These are phyloP conservation scores for Polygonum maritimum DNA, from an alignment of 148 eudicot species.

Conservation along the genomic window DNA sequence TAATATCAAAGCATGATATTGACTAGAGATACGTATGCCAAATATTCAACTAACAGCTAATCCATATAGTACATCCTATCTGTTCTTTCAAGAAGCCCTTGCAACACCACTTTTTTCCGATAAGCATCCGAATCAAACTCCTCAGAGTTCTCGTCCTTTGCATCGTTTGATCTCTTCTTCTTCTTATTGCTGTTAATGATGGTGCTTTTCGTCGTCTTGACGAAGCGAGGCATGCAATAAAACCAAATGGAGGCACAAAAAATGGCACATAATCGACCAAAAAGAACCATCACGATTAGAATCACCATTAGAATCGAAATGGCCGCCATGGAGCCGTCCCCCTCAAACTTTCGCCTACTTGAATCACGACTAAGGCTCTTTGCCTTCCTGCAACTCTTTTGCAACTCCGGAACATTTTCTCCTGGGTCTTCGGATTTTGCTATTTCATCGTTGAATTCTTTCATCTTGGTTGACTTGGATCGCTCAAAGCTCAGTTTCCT, in stretches of 20 bases:
- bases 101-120: background rate
- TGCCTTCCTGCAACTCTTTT: background rate
- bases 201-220: background rate
- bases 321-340: background rate
- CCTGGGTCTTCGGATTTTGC: background rate
- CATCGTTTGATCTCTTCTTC: background rate
- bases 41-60: too few relatives aligned
- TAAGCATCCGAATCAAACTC: background rate
- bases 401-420: background rate
- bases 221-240: constrained; percentile 17
- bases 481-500: background rate
- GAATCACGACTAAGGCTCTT: background rate
- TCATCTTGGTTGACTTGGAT: background rate
- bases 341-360: background rate
- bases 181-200: background rate
- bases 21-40: too few relatives aligned
- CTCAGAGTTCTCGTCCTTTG: background rate
- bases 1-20: too few relatives aligned
- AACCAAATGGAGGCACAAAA: constrained; percentile 20
- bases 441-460: background rate
- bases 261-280: constrained; percentile 26
- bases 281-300: constrained; percentile 15
- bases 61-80: background rate
- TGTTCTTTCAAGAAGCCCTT: background rate
- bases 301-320: constrained; percentile 8